phyloP scores from a whole-genome alignment of 169 alveolate species.

The Cryptosporidium felis region DNA sequence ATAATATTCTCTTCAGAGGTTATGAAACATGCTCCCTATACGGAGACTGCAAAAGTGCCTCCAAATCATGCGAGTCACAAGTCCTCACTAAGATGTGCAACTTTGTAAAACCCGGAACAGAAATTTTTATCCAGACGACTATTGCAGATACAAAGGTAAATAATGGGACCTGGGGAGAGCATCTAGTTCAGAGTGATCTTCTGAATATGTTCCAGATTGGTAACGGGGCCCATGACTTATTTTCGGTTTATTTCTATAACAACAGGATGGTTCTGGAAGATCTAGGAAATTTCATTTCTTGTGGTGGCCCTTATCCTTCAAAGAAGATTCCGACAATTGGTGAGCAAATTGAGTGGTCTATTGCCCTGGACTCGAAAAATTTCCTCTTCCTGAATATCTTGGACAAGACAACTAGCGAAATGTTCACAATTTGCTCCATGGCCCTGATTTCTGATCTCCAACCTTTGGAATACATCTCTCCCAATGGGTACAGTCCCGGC shows the following conservation, averaged over 20 bases:
- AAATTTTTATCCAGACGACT: not conserved
- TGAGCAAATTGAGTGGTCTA: not conserved
- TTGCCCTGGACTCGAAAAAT: slow-evolving; percentile 9
- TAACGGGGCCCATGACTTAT: not conserved
- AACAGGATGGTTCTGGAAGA: slow-evolving; percentile 4
- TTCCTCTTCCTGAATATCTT: not conserved
- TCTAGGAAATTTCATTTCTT: not conserved
- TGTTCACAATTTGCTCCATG: too few relatives aligned
- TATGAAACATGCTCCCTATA: slow-evolving; percentile 6
- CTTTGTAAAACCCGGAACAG: not conserved
- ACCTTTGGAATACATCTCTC: not conserved
- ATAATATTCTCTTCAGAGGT: not conserved
- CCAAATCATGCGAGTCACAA: slow-evolving; percentile 1
- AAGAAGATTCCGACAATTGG: not conserved
- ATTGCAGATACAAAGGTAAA: not conserved
- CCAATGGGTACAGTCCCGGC: not conserved
- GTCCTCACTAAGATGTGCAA: not conserved
- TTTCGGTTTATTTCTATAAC: not conserved
- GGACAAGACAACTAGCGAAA: too few relatives aligned
- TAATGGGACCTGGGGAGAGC: slow-evolving; percentile 18
- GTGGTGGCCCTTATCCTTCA: slow-evolving; percentile 2
- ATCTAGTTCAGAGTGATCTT: not conserved
- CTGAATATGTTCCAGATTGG: not conserved
- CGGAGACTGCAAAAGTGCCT: not conserved
- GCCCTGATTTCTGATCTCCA: too few relatives aligned